These are phyloP conservation scores for Begonia masoniana DNA, from an alignment of 306 rosid species.

Conservation along the genomic window DNA sequence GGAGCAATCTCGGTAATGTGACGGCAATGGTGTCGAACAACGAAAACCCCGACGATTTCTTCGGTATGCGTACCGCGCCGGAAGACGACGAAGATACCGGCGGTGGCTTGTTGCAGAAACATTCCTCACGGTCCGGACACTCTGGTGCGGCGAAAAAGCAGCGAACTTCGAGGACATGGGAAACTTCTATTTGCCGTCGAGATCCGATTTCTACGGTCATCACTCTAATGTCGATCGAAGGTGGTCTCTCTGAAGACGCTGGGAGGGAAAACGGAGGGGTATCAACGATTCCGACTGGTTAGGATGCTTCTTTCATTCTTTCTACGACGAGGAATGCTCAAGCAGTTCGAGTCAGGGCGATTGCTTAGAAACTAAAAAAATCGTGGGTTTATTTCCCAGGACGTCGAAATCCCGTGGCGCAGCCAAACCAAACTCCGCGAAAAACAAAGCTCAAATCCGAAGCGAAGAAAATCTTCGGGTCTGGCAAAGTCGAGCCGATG, in stretches of 20 bases:
- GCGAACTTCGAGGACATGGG: constrained; percentile 63
- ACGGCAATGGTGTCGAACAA: constrained; percentile 49
- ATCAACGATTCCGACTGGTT: constrained; percentile 42
- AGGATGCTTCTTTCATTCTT: constrained; percentile 46
- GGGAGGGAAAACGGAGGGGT: constrained; percentile 32
- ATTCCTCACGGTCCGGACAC: constrained; percentile 47
- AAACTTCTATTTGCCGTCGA: constrained; percentile 46
- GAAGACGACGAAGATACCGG: constrained; percentile 44
- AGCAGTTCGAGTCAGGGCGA: constrained; percentile 50
- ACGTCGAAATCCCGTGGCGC: constrained; percentile 52
- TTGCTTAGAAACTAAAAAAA: constrained; percentile 34
- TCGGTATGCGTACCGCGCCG: constrained; percentile 47
- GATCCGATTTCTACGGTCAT: constrained; percentile 62
- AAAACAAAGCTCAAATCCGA: constrained; percentile 4
- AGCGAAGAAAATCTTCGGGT: constrained; percentile 8
- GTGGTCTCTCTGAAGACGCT: constrained; percentile 55
- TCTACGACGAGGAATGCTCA: constrained; percentile 62
- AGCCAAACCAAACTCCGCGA: constrained; percentile 31
- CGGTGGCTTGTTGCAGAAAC: constrained; percentile 35
- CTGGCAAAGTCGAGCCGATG: constrained; percentile 26
- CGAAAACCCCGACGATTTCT: constrained; percentile 30
- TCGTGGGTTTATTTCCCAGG: constrained; percentile 50
- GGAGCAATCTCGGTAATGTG: constrained; percentile 51
- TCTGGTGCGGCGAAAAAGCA: constrained; percentile 39
- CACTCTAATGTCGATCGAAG: constrained; percentile 64